A percentile compares a stretch with the other conserved stretches of the same genome.
These are phyloP conservation scores for Xerocomus minutiporus DNA, from an alignment of 1,284 basidiomycete species.

Conservation along the genomic window DNA sequence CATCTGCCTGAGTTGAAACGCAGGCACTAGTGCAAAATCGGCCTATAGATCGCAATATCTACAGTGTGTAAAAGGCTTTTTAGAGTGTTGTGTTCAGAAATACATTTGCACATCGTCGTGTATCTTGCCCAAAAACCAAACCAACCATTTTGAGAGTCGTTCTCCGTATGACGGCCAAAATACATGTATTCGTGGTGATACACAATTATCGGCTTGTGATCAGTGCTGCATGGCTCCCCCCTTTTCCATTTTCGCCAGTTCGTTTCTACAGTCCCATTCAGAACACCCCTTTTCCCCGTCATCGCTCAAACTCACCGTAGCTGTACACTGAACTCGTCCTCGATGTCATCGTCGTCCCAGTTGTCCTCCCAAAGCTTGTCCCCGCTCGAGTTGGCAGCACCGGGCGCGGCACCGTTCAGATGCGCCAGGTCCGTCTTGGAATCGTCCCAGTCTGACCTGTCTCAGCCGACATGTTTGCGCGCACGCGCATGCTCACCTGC, in stretches of 20 bases:
- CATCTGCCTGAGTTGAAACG: conserved; percentile 18
- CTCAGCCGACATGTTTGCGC: background rate
- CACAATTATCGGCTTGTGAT: background rate
- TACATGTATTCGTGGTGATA: too few relatives aligned
- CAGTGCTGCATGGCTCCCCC: conserved; percentile 58
- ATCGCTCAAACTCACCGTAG: conserved; percentile 60
- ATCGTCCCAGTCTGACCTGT: conserved; percentile 74
- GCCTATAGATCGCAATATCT: background rate
- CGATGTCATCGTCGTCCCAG: conserved; percentile 99
- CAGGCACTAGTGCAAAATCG: background rate
- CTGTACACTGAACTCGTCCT: conserved; percentile 95
- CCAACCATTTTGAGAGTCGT: background rate
- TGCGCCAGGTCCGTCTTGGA: conserved; percentile 77
- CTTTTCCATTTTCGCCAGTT: conserved; percentile 60
- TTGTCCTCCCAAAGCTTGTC: conserved; percentile 98
- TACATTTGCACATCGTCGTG: background rate
- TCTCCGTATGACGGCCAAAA: too few relatives aligned
- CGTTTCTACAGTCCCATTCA: conserved; percentile 43
- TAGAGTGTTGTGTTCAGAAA: background rate
- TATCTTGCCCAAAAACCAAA: background rate
- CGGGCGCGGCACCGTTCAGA: conserved; percentile 64
- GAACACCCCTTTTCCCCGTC: background rate
- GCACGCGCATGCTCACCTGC: conserved; percentile 47
- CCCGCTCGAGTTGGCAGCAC: conserved; percentile 66
- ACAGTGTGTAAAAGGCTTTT: background rate